phyloP scores from a whole-genome alignment of 73 alveolate genomes.

The Breviolum minutum region DNA sequence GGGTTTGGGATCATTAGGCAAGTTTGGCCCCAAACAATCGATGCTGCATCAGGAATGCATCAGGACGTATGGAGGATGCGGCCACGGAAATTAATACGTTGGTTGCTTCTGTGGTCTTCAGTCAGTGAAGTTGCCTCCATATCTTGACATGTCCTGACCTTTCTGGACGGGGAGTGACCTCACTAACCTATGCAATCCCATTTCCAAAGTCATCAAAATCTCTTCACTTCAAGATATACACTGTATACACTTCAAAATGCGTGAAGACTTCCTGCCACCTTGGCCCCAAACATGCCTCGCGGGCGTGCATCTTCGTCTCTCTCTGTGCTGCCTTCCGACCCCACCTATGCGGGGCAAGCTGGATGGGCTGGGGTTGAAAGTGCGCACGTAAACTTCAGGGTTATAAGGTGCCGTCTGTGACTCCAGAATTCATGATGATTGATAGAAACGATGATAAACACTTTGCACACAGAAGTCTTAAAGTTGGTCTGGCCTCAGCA shows the following conservation, averaged over 20 bases:
- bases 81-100: too few species aligned
- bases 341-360: constrained; percentile 15
- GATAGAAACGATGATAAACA: not conserved
- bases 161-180: too few species aligned
- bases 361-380: not conserved
- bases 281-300: not conserved
- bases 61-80: too few species aligned
- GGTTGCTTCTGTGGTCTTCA: too few species aligned
- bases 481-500: not conserved
- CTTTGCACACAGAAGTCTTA: not conserved
- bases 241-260: too few species aligned
- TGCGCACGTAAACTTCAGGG: not conserved
- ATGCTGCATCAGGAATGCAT: not conserved
- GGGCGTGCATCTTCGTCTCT: constrained; percentile 92
- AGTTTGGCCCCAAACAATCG: not conserved
- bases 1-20: not conserved
- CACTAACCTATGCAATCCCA: too few species aligned
- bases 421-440: not conserved
- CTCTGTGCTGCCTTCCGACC: constrained; percentile 59
- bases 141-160: too few species aligned
- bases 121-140: too few species aligned
- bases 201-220: too few species aligned
- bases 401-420: not conserved
- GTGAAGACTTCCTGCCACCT: not conserved
- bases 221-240: too few species aligned